Conservation (phyloP, 2,329 filamentous ascomycete genomes). For the Cadophora sp. region DNA sequence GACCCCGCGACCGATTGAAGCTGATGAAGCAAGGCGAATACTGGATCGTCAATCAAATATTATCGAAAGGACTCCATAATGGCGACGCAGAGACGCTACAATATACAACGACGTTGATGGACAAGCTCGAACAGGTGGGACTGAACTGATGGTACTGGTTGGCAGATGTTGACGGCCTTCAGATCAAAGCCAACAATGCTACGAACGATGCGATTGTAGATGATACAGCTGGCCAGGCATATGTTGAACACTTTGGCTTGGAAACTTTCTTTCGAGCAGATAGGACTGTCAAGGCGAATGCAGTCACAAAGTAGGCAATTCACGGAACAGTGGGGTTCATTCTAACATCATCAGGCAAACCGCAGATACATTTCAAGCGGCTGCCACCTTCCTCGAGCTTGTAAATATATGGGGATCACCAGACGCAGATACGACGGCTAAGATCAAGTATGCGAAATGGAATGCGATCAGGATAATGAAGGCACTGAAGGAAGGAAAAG, state of each 20-base stretch:
- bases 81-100: conserved; percentile 77
- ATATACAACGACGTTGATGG: conserved; percentile 87
- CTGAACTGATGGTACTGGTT: not conserved
- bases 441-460: conserved; percentile 97
- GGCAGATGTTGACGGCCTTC: conserved; percentile 19
- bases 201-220: conserved; percentile 85
- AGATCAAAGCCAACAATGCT: conserved; percentile 75
- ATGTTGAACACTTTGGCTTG: conserved; percentile 91
- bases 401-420: conserved; percentile 81
- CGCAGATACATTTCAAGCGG: conserved; percentile 90
- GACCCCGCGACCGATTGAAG: conserved; percentile 9
- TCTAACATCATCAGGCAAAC: conserved; percentile 69
- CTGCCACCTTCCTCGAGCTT: conserved; percentile 90
- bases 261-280: conserved; percentile 87
- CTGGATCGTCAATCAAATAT: conserved; percentile 91
- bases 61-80: conserved; percentile 79
- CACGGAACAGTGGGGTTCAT: not conserved
- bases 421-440: conserved; percentile 78
- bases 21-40: conserved; percentile 71
- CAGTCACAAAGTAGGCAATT: conserved; percentile 78
- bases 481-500: conserved; percentile 87
- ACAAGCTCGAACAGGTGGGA: conserved; percentile 80
- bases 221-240: conserved; percentile 85
- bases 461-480: conserved; percentile 90
- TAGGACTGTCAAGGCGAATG: conserved; percentile 47